Base-by-base conservation (phyloP, 495 filamentous ascomycete species). In the Xylaria telfairii region DNA sequence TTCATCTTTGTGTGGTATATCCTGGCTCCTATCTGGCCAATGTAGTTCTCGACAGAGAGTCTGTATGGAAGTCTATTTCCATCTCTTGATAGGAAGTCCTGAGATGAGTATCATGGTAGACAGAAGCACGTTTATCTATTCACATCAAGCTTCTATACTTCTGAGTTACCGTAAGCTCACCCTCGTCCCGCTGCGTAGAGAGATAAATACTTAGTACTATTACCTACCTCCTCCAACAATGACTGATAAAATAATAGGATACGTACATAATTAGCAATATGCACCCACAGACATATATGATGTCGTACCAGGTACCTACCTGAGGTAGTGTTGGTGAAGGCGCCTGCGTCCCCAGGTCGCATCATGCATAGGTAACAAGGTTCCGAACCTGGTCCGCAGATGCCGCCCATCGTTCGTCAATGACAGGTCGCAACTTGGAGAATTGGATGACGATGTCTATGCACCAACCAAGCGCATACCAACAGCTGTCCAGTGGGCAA, bases 301-400 rank as follows among this genome's bases (percentile, higher is more conserved):
- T 37, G 32, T n/a, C 28, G 28, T n/a, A 32, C n/a, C n/a, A n/a
- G n/a, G n/a, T n/a, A n/a, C n/a, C n/a, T n/a, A n/a, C n/a, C n/a
- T n/a, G n/a, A n/a, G 30, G 54, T 37, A 32, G 30, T 42, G 59
- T 62, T 41, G 34, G 59, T 42, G 12, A 62, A 42, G 9, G 59
- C 42, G 59, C n/a, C 59, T 42, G 59, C 59, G 28, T 62, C 37
- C 37, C 32, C 37, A 59, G 37, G 59, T 42, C 59, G 37, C 59
- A 62, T 62, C 37, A 26, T 62, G 59, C 59, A 62, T 32, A n/a
- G n/a, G n/a, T n/a, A 19, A 46, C 61, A 19, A 30, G 41, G 61
- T 46, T 46, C 26, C 39, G 26, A 30, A 32, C 61, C 61, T 30
- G 60, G 60, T 26, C 17, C 2, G 61, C 24, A 47, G 39, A 46